Evolutionary conservation across 208 protist species (phyloP).

Genomic region (Crithidia brevicula): DNA sequence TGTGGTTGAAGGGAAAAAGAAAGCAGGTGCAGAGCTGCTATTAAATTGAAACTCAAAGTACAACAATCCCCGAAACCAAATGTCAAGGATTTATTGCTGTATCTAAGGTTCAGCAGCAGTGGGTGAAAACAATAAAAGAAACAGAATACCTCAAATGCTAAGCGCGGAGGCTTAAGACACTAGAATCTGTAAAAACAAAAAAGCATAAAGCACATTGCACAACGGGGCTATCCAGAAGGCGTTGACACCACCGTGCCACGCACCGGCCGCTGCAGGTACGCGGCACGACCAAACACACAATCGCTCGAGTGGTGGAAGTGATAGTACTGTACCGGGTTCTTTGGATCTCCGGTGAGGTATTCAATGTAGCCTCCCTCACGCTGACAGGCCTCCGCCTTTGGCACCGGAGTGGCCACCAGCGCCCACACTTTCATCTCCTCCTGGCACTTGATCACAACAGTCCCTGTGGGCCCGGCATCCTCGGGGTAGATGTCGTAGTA

Average conservation of each 20-base stretch:
- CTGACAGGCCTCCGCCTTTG: background rate
- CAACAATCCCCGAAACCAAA: too few species aligned
- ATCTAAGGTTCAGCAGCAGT: too few species aligned
- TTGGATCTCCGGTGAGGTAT: background rate
- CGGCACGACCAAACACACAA: background rate
- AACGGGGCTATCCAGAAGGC: background rate
- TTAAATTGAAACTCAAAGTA: too few species aligned
- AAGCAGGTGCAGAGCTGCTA: too few species aligned
- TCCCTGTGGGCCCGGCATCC: background rate
- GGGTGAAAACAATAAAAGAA: too few species aligned
- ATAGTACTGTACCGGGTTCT: slow-evolving; percentile 4
- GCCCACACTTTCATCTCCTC: background rate
- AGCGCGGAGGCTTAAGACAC: too few species aligned
- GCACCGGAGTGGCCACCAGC: background rate
- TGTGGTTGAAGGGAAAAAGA: too few species aligned
- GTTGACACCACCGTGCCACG: background rate
- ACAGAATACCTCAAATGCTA: too few species aligned
- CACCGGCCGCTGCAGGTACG: background rate
- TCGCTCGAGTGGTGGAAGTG: slow-evolving; percentile 3
- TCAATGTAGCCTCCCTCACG: background rate
- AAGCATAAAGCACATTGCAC: background rate
- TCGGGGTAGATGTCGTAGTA: background rate
- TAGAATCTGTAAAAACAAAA: slow-evolving; percentile 1
- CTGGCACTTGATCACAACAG: background rate
- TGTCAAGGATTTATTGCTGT: too few species aligned